A percentile compares a stretch with the other conserved stretches of the same genome.
phyloP scores from a whole-genome alignment of 306 rosid genomes.

The Begonia fuchsioides region DNA sequence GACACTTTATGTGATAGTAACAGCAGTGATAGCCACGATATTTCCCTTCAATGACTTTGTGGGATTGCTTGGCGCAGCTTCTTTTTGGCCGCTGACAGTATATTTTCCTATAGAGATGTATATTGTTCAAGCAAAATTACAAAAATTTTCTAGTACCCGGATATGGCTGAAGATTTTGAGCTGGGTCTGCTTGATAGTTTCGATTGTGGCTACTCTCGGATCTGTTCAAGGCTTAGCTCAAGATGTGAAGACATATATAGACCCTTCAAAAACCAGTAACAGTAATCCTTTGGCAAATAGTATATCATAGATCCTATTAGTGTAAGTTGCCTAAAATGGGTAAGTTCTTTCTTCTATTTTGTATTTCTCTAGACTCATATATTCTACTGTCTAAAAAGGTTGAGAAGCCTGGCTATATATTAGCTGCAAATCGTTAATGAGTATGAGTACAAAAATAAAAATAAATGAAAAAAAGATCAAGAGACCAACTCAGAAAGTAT shows the following conservation, averaged over 20 bases:
- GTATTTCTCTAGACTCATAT: no score
- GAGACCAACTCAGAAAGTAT: no score
- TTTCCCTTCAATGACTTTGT: slow-evolving; percentile 90
- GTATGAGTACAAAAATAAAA: no score
- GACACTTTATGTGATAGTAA: slow-evolving; percentile 49
- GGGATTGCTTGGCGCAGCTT: slow-evolving; percentile 73
- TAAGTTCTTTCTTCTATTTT: no score
- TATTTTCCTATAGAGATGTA: slow-evolving; percentile 93
- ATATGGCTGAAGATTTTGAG: slow-evolving; percentile 75
- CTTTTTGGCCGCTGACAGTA: slow-evolving; percentile 86
- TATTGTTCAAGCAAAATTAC: slow-evolving; percentile 57
- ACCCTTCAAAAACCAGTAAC: slow-evolving; percentile 56
- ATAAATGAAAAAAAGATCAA: no score
- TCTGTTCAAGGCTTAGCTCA: slow-evolving; percentile 66
- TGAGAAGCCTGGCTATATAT: no score
- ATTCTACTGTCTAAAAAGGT: no score
- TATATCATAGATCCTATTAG: no score
- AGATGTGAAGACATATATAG: slow-evolving; percentile 58
- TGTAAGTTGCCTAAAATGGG: no score
- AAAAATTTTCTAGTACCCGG: slow-evolving; percentile 63
- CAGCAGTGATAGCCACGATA: slow-evolving; percentile 68
- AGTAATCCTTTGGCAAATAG: slow-evolving; percentile 1
- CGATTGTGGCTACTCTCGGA: slow-evolving; percentile 69
- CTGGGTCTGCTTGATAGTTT: slow-evolving; percentile 65
- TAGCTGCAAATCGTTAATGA: no score